phyloP scores from a whole-genome alignment of 202 grass and related monocot genomes.

The Zoysia matrella region DNA sequence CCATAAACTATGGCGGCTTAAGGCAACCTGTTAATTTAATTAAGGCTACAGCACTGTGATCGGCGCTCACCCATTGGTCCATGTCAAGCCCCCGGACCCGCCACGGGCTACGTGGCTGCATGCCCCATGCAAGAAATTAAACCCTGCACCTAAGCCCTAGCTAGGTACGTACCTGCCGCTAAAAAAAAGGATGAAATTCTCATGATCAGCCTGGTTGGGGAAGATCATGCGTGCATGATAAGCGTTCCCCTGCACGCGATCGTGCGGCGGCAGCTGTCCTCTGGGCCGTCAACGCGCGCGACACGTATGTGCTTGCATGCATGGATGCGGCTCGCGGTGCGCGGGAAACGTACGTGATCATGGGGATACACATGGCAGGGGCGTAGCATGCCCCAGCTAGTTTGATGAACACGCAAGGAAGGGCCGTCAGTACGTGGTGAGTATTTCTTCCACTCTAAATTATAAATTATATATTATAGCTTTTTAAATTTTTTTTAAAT shows the following conservation, averaged over 20 bases:
- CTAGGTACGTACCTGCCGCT: no score
- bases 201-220: no score
- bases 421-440: no score
- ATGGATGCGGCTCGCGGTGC: background rate
- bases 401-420: no score
- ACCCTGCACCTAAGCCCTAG: background rate
- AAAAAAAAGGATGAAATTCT: conserved; percentile 28
- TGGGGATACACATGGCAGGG: background rate
- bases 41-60: no score
- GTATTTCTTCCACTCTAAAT: no score
- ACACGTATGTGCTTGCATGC: background rate
- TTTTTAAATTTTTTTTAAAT: no score
- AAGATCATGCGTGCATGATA: no score
- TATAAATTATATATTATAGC: no score
- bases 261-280: conserved; percentile 8
- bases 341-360: background rate
- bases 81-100: background rate
- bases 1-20: background rate
- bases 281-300: background rate
- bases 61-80: conserved; percentile 11
- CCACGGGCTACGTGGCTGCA: conserved; percentile 44
- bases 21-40: background rate
- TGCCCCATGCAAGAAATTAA: conserved; percentile 43
- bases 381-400: no score
- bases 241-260: background rate